A percentile compares a stretch with the other conserved stretches of the same genome.
These are phyloP conservation scores for Sutorius eximius DNA, from an alignment of 1,284 basidiomycete species.

Conservation along the genomic window DNA sequence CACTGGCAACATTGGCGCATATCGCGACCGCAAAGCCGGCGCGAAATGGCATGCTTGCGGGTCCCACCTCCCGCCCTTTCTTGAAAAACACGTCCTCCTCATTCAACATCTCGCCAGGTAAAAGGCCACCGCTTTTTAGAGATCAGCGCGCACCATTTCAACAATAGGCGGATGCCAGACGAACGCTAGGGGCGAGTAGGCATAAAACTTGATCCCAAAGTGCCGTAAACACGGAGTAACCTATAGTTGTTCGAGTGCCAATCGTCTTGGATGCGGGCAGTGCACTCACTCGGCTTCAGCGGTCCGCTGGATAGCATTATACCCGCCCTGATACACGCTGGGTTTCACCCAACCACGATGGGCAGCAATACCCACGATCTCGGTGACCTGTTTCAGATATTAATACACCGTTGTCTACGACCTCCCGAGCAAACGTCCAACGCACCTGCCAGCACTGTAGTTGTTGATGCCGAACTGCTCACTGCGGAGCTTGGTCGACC, in stretches of 20 bases:
- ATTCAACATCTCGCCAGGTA: constrained; percentile 12
- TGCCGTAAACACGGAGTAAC: constrained; percentile 62
- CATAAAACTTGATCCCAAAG: constrained; percentile 61
- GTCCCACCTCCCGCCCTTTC: constrained; percentile 22
- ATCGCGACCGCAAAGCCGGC: constrained; percentile 5
- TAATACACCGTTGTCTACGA: background rate
- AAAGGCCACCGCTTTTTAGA: constrained; percentile 11
- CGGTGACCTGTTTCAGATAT: constrained; percentile 31
- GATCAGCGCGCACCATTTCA: background rate
- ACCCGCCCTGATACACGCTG: constrained; percentile 33
- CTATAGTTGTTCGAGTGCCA: constrained; percentile 24
- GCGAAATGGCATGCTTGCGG: constrained; percentile 8
- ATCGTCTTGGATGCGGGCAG: background rate
- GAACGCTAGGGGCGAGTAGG: constrained; percentile 48
- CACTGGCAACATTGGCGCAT: constrained; percentile 13
- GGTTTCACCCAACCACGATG: constrained; percentile 38
- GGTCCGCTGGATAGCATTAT: constrained; percentile 45
- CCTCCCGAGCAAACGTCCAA: background rate
- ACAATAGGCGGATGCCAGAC: background rate
- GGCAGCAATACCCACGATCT: constrained; percentile 37
- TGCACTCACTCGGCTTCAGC: constrained; percentile 39
- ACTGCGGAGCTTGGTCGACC: constrained; percentile 31
- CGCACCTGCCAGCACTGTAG: constrained; percentile 44
- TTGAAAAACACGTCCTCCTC: constrained; percentile 11
- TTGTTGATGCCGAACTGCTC: constrained; percentile 47